phyloP scores from a whole-genome alignment of 2,329 filamentous ascomycete species.

The Teratosphaeria viscida region DNA sequence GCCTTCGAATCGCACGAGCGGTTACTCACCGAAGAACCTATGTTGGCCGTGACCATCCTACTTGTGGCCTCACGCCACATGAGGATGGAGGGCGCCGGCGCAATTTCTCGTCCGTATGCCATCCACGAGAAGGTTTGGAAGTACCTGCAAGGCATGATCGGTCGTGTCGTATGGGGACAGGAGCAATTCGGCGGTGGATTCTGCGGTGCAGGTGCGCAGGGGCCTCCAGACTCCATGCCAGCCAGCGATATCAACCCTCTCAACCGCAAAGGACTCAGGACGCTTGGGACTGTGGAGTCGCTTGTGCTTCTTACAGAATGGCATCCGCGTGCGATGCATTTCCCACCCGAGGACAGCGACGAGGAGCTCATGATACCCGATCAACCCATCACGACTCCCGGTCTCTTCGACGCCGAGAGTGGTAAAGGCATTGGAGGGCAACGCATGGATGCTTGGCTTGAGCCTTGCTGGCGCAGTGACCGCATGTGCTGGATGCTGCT shows the following conservation, averaged over 20 bases:
- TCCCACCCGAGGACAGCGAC: conserved; percentile 62
- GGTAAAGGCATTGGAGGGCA: conserved; percentile 62
- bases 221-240: conserved; percentile 25
- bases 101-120: conserved; percentile 71
- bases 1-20: conserved; percentile 69
- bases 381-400: conserved; percentile 52
- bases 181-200: conserved; percentile 89
- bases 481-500: conserved; percentile 98
- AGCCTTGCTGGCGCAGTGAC: conserved; percentile 83
- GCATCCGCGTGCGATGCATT: conserved; percentile 90
- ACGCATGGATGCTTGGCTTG: conserved; percentile 88
- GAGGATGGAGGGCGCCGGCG: conserved; percentile 66
- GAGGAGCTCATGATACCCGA: conserved; percentile 57
- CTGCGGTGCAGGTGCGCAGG: conserved; percentile 57
- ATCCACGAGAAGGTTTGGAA: conserved; percentile 95
- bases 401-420: conserved; percentile 45
- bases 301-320: conserved; percentile 91
- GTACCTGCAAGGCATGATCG: conserved; percentile 88
- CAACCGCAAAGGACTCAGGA: conserved; percentile 60
- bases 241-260: conserved; percentile 55
- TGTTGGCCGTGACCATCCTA: conserved; percentile 80
- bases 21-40: conserved; percentile 80
- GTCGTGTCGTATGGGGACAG: conserved; percentile 88
- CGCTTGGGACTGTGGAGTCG: conserved; percentile 87
- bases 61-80: conserved; percentile 86